These are phyloP conservation scores for Penicillium hesseltinei DNA, from an alignment of 2,329 filamentous ascomycete genomes.

Conservation along the genomic window DNA sequence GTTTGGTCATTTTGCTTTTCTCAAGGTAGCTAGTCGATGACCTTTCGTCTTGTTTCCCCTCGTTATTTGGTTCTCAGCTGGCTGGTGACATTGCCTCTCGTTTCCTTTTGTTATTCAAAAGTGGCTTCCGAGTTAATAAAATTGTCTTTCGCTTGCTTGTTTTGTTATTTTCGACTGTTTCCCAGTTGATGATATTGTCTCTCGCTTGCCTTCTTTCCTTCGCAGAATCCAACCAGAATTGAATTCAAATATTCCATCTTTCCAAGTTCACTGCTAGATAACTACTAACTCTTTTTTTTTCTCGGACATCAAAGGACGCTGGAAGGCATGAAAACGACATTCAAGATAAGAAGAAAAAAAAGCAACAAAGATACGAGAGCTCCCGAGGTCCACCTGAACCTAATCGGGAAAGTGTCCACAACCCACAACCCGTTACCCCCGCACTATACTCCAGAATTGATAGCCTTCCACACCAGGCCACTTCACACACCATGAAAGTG, in stretches of 20 bases:
- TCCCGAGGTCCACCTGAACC: not conserved
- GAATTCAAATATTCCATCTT: not conserved
- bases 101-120: not conserved
- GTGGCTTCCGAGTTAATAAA: not conserved
- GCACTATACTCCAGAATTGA: conserved; percentile 1
- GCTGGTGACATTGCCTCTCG: not conserved
- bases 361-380: not conserved
- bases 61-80: not conserved
- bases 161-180: not conserved
- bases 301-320: accelerated
- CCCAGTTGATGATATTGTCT: not conserved
- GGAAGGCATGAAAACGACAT: too few species aligned
- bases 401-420: not conserved
- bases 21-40: not conserved
- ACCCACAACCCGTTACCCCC: not conserved
- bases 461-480: not conserved
- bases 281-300: not conserved
- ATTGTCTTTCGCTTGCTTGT: not conserved
- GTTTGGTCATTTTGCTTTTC: not conserved
- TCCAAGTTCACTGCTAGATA: not conserved
- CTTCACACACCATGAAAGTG: conserved; percentile 8
- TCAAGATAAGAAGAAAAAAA: too few species aligned
- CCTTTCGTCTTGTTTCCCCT: not conserved
- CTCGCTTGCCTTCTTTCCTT: not conserved
- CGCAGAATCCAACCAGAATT: not conserved